Evolutionary conservation across 2,329 filamentous ascomycete genomes (phyloP).

Genomic region (Pezicula neosporulosa): DNA sequence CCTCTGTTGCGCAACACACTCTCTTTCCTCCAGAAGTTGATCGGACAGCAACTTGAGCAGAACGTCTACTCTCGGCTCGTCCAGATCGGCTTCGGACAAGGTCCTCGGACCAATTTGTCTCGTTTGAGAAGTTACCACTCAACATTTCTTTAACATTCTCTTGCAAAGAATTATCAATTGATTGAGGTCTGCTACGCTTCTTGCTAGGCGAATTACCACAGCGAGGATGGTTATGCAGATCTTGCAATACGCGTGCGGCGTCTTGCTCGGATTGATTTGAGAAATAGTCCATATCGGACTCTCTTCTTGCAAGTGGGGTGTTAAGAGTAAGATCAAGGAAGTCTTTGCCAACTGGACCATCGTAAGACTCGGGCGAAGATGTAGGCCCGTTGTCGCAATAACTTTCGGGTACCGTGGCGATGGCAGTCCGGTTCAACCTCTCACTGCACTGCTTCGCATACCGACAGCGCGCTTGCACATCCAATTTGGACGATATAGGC

Average conservation of each 20-base stretch:
- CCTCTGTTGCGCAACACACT: conserved; percentile 63
- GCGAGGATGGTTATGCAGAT: conserved; percentile 53
- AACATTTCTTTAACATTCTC: conserved; percentile 66
- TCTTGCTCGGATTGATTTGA: conserved; percentile 43
- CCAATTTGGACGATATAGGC: conserved; percentile 51
- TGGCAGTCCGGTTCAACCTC: conserved; percentile 49
- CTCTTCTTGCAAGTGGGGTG: conserved; percentile 42
- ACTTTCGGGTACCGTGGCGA: conserved; percentile 56
- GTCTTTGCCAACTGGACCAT: conserved; percentile 48
- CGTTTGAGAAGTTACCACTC: conserved; percentile 27
- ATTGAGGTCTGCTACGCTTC: conserved; percentile 59
- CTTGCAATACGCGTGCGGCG: conserved; percentile 56
- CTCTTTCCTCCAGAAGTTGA: conserved; percentile 54
- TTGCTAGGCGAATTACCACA: conserved; percentile 33
- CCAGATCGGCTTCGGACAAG: conserved; percentile 24
- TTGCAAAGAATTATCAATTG: conserved; percentile 58
- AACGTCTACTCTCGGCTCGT: conserved; percentile 33
- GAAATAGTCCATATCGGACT: conserved; percentile 41
- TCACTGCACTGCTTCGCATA: conserved; percentile 55
- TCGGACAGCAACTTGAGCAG: conserved; percentile 37
- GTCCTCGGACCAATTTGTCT: conserved; percentile 21
- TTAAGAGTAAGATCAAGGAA: conserved; percentile 46
- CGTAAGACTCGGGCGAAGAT: conserved; percentile 56
- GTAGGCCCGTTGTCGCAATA: conserved; percentile 47
- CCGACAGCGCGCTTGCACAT: conserved; percentile 62